Percentiles rank a stretch among this genome's conserved stretches.
These are phyloP conservation scores for Phaeosphaeria sp. DNA, from an alignment of 2,329 filamentous ascomycete species.

Conservation along the genomic window DNA sequence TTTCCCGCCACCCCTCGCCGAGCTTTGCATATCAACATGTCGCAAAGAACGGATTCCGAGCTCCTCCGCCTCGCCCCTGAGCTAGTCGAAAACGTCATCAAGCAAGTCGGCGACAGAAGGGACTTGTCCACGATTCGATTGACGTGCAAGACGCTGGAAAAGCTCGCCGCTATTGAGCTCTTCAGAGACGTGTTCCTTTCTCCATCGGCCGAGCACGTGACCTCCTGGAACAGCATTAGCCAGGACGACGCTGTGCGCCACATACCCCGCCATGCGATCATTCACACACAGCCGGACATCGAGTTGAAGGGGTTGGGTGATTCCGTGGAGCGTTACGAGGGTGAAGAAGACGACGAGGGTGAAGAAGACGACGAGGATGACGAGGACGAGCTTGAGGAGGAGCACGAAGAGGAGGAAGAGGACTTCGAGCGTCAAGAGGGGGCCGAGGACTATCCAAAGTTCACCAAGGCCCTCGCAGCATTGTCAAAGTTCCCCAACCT, in stretches of 20 bases:
- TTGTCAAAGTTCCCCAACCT: neutral
- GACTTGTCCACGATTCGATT: neutral
- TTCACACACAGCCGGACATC: neutral
- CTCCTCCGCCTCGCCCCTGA: neutral
- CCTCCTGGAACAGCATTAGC: neutral
- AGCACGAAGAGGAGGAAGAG: too few species aligned
- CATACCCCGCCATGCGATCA: neutral
- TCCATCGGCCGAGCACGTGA: neutral
- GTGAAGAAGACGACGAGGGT: neutral
- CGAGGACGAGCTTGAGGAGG: neutral
- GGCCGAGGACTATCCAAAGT: neutral
- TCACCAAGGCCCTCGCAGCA: neutral
- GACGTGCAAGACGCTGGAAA: neutral
- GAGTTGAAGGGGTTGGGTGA: neutral
- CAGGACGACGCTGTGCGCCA: neutral
- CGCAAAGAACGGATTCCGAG: neutral
- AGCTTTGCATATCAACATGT: neutral
- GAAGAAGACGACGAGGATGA: neutral
- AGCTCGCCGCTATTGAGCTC: neutral
- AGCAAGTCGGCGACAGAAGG: neutral
- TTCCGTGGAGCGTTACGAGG: neutral
- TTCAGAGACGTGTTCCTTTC: neutral
- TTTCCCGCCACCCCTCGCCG: neutral
- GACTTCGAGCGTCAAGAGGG: too few species aligned
- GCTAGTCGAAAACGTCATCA: neutral